Base-by-base conservation (phyloP, 805 yeast genomes). In the Candida chilensis region DNA sequence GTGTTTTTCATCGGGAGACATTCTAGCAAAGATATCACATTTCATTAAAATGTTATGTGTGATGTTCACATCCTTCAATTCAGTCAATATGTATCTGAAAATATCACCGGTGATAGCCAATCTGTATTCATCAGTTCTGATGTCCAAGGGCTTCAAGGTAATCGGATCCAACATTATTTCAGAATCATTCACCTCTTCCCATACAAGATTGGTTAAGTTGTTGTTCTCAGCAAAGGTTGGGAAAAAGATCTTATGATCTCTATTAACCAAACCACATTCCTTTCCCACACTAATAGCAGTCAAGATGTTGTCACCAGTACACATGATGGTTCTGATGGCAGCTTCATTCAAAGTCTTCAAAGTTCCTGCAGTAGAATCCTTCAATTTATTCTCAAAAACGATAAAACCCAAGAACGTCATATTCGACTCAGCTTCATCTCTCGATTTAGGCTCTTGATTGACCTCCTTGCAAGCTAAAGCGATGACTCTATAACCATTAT, bases 1-100 rank as follows among this genome's bases (percentile, higher is more conserved):
- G 52, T 92, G 96, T 48, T 92, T 92, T 52, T 92, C 99, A 54
- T 94, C 98, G 0, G 99, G 99, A 0, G 97, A 88, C 99, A 92
- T 92, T 39, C 99, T 67, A 0, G 99, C 97, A 59, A 78, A 92
- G 4, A 92, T 72, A 27, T 77, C 71, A 34, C 87, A 76, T 37
- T 71, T 75, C 60, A 86, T 60, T 32, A 92, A 63, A 50, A 92
- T 67, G 16, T 60, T 63, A 28, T 71, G 71, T 24, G 68, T 71
- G 54, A 44, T 41, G 35, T 40, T 36, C 1, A 39, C 38, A 18
- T 58, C 58, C 28, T 70, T 62, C 21, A 73, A 48, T 31, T 67
- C 73, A 3, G 74, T 79, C 38, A 90, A 64, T 11, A 92, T 55
- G 42, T 73, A 74, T 35, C 94, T 73, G 60, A 92, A 92, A 2